Percentiles rank a stretch among this genome's conserved stretches.
Conservation (phyloP, 345 rosid species). For the Cardiospermum halicacabum region DNA sequence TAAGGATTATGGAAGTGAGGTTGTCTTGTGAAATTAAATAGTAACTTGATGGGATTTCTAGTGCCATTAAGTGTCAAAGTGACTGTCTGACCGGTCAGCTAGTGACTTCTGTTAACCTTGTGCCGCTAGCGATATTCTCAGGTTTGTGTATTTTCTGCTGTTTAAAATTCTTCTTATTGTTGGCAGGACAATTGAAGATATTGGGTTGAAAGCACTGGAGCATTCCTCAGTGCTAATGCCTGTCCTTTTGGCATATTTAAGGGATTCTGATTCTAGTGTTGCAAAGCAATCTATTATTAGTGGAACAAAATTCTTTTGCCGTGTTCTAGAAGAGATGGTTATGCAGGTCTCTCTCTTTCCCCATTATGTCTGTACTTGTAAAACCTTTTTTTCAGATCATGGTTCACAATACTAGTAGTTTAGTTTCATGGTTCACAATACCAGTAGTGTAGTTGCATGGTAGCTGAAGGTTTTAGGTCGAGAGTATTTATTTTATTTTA, state of each 20-base stretch:
- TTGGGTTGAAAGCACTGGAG: conserved; percentile 64
- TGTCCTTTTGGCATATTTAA: conserved; percentile 52
- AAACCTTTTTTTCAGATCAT: not conserved
- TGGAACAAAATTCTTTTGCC: conserved; percentile 57
- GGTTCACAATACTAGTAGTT: not conserved
- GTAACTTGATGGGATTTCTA: no score
- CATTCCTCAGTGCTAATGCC: conserved; percentile 48
- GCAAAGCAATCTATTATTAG: conserved; percentile 58
- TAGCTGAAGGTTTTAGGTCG: not conserved
- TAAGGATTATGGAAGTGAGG: no score
- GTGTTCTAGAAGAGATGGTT: conserved; percentile 68
- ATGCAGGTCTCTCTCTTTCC: conserved; percentile 52
- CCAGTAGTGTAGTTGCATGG: not conserved
- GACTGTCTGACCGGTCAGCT: not conserved
- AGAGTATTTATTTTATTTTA: not conserved
- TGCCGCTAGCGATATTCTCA: not conserved
- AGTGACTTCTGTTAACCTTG: not conserved
- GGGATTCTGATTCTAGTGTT: conserved; percentile 57
- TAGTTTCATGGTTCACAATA: not conserved
- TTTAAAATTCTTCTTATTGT: not conserved
- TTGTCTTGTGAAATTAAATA: no score
- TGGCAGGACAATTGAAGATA: conserved; percentile 78
- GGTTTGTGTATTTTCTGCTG: not conserved
- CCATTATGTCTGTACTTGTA: not conserved
- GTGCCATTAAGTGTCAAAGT: no score